These are phyloP conservation scores for Metschnikowia proteae DNA, from an alignment of 805 yeast species.

Conservation along the genomic window DNA sequence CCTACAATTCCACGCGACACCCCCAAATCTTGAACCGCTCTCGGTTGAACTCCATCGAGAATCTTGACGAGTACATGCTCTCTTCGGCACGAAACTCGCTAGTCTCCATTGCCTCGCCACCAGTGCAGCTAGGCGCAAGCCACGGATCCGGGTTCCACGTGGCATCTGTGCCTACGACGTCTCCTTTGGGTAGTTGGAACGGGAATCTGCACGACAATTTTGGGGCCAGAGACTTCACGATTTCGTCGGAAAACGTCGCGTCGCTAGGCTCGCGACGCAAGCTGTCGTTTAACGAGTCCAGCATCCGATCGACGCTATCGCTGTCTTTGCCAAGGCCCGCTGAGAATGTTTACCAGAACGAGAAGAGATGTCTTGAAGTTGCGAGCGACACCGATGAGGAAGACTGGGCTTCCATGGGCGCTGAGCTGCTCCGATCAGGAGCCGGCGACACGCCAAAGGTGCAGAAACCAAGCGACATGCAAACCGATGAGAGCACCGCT, in stretches of 20 bases:
- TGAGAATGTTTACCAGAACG: constrained; percentile 1
- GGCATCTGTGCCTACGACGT: constrained; percentile 19
- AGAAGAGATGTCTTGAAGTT: background rate
- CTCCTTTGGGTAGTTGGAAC: constrained; percentile 25
- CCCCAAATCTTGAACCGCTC: constrained; percentile 33
- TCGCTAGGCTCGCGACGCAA: constrained; percentile 28
- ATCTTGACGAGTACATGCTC: constrained; percentile 39
- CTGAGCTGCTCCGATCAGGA: constrained; percentile 53
- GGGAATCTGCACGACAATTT: constrained; percentile 11
- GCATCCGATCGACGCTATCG: constrained; percentile 40
- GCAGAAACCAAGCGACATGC: constrained; percentile 6
- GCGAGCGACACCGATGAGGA: constrained; percentile 88
- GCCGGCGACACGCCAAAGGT: constrained; percentile 10
- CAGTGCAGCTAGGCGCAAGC: constrained; percentile 22
- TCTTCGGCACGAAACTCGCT: constrained; percentile 38
- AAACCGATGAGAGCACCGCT: constrained; percentile 48
- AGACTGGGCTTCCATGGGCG: constrained; percentile 92
- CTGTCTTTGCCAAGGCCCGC: constrained; percentile 19
- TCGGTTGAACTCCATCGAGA: constrained; percentile 40
- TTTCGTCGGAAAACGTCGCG: constrained; percentile 20
- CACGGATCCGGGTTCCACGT: constrained; percentile 8
- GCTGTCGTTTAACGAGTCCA: constrained; percentile 42
- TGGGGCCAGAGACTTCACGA: constrained; percentile 9
- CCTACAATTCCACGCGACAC: constrained; percentile 21
- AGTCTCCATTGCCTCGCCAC: constrained; percentile 33